These are phyloP conservation scores for Allium fistulosum DNA, from an alignment of 106 monocot species.

Conservation along the genomic window DNA sequence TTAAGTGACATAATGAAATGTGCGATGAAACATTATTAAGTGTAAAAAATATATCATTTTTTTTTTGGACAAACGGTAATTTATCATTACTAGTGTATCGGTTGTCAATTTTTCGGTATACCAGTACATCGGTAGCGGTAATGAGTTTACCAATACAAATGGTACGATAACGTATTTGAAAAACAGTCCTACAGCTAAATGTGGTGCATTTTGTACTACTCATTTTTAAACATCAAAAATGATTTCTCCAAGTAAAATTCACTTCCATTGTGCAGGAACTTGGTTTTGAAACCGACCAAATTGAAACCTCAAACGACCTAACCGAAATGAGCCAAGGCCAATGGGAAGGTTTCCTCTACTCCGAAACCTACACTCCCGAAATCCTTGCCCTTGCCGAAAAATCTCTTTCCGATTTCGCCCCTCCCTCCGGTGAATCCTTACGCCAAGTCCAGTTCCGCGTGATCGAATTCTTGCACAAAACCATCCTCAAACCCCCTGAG, in stretches of 20 bases:
- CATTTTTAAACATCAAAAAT: too few species aligned
- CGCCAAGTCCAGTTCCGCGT: slow-evolving; percentile 75
- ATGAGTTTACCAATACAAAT: too few species aligned
- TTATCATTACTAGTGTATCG: too few species aligned
- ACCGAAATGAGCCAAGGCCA: slow-evolving; percentile 73
- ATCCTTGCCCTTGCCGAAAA: slow-evolving; percentile 42
- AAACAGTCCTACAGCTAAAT: too few species aligned
- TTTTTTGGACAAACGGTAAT: too few species aligned
- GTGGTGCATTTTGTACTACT: too few species aligned
- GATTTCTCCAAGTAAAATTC: not conserved
- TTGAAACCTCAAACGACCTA: slow-evolving; percentile 46
- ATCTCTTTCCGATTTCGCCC: slow-evolving; percentile 56
- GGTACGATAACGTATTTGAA: too few species aligned
- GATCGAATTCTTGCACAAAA: slow-evolving; percentile 58
- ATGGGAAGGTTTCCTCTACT: slow-evolving; percentile 69
- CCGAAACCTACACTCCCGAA: slow-evolving; percentile 60
- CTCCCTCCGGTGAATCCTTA: slow-evolving; percentile 77
- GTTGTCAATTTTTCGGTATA: too few species aligned
- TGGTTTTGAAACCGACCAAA: slow-evolving; percentile 47
- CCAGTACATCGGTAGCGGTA: too few species aligned
- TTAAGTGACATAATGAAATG: too few species aligned
- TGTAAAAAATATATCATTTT: too few species aligned
- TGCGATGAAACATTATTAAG: too few species aligned
- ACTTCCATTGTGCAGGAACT: slow-evolving; percentile 37
- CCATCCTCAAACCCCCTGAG: slow-evolving; percentile 41